Percentiles rank a stretch among this genome's conserved stretches.
phyloP scores from a whole-genome alignment of 75 land plant genomes.

The Cupressus sempervirens region DNA sequence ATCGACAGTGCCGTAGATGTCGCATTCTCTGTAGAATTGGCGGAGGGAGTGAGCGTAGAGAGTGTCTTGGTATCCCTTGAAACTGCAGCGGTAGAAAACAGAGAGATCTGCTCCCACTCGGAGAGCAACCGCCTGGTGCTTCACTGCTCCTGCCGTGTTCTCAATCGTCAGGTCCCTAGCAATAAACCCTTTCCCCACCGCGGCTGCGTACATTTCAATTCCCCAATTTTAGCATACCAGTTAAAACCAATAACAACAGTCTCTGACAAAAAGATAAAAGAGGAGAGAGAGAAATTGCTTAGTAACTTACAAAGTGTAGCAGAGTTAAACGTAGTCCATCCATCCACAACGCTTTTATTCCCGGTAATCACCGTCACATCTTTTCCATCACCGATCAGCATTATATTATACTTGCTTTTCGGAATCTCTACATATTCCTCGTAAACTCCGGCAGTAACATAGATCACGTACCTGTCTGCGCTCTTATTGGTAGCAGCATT shows the following conservation, averaged over 20 bases:
- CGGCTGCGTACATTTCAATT: slow-evolving; percentile 21
- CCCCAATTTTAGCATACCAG: too few species aligned
- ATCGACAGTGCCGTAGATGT: slow-evolving; percentile 64
- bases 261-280: too few species aligned
- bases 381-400: slow-evolving; percentile 67
- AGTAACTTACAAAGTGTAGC: slow-evolving; percentile 60
- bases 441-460: slow-evolving; percentile 59
- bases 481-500: slow-evolving; percentile 28
- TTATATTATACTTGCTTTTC: slow-evolving; percentile 38
- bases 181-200: slow-evolving; percentile 43
- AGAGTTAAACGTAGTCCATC: slow-evolving; percentile 72
- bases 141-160: slow-evolving; percentile 70
- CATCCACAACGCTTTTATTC: slow-evolving; percentile 45
- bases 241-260: too few species aligned
- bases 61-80: slow-evolving; percentile 70
- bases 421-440: slow-evolving; percentile 46
- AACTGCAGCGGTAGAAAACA: slow-evolving; percentile 44
- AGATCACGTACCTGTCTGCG: slow-evolving; percentile 18
- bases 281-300: too few species aligned
- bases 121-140: slow-evolving; percentile 63
- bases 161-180: slow-evolving; percentile 36
- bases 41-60: slow-evolving; percentile 58
- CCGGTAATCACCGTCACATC: slow-evolving; percentile 64
- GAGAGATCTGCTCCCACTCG: slow-evolving; percentile 46
- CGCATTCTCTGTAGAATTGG: slow-evolving; percentile 70